Percentiles rank a stretch among this genome's conserved stretches.
Evolutionary conservation across 2,329 filamentous ascomycete species (phyloP).

Genomic region (Dactylonectria estremocensis): DNA sequence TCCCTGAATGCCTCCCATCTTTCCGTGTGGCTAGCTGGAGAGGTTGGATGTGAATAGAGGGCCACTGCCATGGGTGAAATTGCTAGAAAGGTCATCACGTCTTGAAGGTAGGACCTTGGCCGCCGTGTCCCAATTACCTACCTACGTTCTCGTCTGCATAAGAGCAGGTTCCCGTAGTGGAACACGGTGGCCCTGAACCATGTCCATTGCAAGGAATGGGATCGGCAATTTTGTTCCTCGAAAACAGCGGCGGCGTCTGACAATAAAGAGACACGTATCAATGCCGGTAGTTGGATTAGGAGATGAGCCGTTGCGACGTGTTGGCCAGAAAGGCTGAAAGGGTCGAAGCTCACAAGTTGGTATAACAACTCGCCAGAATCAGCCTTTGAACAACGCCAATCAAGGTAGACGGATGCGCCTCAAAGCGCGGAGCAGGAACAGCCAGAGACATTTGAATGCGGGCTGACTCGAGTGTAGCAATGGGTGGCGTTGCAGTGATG

Average conservation of each 20-base stretch:
- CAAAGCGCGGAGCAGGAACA: conserved; percentile 2
- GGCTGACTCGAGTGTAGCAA: not conserved
- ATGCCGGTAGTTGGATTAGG: conserved; percentile 19
- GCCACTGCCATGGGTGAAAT: not conserved
- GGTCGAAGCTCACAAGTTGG: conserved; percentile 1
- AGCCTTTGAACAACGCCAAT: not conserved
- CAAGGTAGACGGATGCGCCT: not conserved
- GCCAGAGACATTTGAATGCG: not conserved
- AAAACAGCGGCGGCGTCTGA: conserved; percentile 5
- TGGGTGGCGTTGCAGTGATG: conserved; percentile 15
- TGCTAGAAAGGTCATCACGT: not conserved
- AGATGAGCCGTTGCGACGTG: conserved; percentile 20
- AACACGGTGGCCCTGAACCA: not conserved
- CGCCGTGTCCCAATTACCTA: not conserved
- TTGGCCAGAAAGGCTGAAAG: not conserved
- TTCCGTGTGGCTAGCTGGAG: not conserved
- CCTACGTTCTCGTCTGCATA: too few species aligned
- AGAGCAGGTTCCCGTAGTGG: not conserved
- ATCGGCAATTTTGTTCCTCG: conserved; percentile 24
- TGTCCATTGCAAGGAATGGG: conserved; percentile 18
- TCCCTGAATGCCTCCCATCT: conserved; percentile 26
- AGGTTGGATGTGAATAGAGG: not conserved
- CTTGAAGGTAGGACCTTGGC: not conserved
- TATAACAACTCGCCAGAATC: not conserved
- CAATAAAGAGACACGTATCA: not conserved